A percentile compares a stretch with the other conserved stretches of the same genome.
phyloP scores from a whole-genome alignment of 192 early-diverging fungal genomes.

The Backusella circina region DNA sequence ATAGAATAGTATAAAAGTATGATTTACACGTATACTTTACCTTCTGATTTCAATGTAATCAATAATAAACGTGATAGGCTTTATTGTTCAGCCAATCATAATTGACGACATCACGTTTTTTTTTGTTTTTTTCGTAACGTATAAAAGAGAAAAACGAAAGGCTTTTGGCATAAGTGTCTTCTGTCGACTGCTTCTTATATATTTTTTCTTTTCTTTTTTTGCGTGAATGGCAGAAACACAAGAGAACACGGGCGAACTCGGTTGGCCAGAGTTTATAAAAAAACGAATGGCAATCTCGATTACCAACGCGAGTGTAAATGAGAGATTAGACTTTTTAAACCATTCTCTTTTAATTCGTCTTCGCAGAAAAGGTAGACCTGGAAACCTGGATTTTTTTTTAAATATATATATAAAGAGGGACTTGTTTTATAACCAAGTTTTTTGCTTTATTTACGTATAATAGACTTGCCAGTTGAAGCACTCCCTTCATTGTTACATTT shows the following conservation, averaged over 20 bases:
- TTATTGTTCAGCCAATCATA: neutral
- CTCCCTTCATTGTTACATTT: slow-evolving; percentile 47
- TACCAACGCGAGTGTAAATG: slow-evolving; percentile 49
- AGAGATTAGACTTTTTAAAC: slow-evolving; percentile 46
- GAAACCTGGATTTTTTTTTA: neutral
- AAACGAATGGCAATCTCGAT: slow-evolving; percentile 41
- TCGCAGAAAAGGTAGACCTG: slow-evolving; percentile 40
- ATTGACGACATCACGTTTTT: neutral
- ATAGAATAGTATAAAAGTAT: no score
- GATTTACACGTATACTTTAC: no score
- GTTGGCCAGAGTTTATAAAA: slow-evolving; percentile 58
- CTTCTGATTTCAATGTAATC: neutral
- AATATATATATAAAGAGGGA: neutral
- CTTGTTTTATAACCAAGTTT: neutral
- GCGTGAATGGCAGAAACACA: slow-evolving; percentile 13
- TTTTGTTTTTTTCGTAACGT: neutral
- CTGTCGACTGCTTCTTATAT: neutral
- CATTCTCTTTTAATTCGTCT: slow-evolving; percentile 41
- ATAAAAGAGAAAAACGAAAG: neutral
- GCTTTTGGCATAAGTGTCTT: neutral
- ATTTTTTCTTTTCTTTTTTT: neutral
- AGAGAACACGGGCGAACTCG: slow-evolving; percentile 33
- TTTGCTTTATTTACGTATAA: neutral
- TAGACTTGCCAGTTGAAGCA: slow-evolving; percentile 44
- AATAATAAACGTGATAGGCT: neutral